A percentile compares a stretch with the other conserved stretches of the same genome.
Evolutionary conservation across 345 rosid species (phyloP).

Genomic region (Citrus maxima): DNA sequence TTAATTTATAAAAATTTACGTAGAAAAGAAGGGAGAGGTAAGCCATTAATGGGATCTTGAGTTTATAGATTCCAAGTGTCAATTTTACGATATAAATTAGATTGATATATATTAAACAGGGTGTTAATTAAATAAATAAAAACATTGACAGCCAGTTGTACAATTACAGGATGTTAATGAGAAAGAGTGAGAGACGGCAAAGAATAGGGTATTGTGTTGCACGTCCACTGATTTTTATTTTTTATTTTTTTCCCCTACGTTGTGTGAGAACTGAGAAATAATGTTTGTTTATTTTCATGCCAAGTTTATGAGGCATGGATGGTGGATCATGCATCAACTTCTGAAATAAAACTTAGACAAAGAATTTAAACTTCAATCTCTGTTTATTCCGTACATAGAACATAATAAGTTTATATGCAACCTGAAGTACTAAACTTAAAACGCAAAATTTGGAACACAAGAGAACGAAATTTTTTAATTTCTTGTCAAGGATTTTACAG

Average conservation of each 20-base stretch:
- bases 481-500: slow-evolving; percentile 16
- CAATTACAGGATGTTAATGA: background rate
- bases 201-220: background rate
- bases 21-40: background rate
- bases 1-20: background rate
- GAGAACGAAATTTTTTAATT: background rate
- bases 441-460: no score
- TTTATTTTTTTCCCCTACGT: no score
- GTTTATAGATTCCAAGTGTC: background rate
- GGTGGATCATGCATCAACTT: background rate
- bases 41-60: background rate
- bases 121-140: background rate
- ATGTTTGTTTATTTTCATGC: background rate
- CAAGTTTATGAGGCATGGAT: background rate
- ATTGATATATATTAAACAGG: background rate
- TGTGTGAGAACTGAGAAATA: background rate
- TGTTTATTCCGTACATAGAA: slow-evolving; percentile 15
- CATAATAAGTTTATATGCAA: background rate
- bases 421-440: background rate
- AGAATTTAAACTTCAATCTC: slow-evolving; percentile 13
- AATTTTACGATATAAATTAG: background rate
- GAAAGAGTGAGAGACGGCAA: background rate
- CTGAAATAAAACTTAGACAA: no score
- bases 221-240: background rate
- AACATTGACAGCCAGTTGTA: background rate